phyloP scores from a whole-genome alignment of 768 basidiomycete genomes.

The Phlebiopsis gigantea region DNA sequence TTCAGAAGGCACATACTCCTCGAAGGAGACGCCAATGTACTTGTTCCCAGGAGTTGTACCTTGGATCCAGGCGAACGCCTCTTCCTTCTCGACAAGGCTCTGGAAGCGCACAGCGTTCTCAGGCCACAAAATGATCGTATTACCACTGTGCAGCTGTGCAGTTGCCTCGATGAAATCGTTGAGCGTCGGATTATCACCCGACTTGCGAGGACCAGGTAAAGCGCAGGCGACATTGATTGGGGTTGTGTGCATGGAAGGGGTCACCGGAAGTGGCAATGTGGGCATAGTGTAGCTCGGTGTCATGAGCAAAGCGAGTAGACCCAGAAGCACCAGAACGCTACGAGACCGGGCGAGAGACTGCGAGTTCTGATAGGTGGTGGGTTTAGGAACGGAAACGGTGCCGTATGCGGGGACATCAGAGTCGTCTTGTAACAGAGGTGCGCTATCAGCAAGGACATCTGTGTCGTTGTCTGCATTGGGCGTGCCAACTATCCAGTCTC shows the following conservation, averaged over 20 bases:
- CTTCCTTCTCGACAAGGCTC: slow-evolving; percentile 40
- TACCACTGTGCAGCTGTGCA: slow-evolving; percentile 33
- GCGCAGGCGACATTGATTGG: slow-evolving; percentile 63
- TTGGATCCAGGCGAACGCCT: slow-evolving; percentile 41
- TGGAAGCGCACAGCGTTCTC: slow-evolving; percentile 72
- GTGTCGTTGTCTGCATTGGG: background rate
- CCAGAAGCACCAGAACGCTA: slow-evolving; percentile 31
- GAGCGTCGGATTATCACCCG: slow-evolving; percentile 32
- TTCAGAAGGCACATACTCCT: slow-evolving; percentile 44
- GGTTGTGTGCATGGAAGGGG: slow-evolving; percentile 36
- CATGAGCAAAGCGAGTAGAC: slow-evolving; percentile 39
- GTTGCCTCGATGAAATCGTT: slow-evolving; percentile 62
- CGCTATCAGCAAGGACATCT: background rate
- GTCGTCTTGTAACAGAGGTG: background rate
- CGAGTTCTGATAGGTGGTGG: background rate
- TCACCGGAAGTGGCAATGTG: slow-evolving; percentile 35
- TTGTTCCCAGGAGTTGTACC: slow-evolving; percentile 23
- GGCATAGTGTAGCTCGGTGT: slow-evolving; percentile 51
- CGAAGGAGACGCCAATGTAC: slow-evolving; percentile 67
- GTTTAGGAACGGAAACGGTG: slow-evolving; percentile 8
- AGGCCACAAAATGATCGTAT: slow-evolving; percentile 71
- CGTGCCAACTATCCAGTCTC: slow-evolving; percentile 52
- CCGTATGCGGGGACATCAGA: slow-evolving; percentile 5
- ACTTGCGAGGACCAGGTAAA: slow-evolving; percentile 40
- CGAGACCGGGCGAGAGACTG: background rate